Conservation (phyloP, 805 yeast genomes). For the Lipomyces yamadae region DNA sequence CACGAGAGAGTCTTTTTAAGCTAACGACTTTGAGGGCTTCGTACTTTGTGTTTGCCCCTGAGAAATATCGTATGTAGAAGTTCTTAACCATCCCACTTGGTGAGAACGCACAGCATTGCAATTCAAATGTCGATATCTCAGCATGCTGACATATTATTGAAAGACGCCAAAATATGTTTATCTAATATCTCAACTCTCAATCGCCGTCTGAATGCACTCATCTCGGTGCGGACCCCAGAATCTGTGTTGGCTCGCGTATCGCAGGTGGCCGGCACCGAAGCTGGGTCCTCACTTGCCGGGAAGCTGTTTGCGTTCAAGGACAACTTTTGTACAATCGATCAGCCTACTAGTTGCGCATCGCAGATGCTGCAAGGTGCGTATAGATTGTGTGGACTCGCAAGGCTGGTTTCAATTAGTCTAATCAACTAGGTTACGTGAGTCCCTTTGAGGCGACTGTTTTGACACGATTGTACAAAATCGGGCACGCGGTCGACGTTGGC, state of each 20-base stretch:
- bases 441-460: constrained; percentile 85
- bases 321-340: constrained; percentile 69
- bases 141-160: constrained; percentile 4
- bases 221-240: constrained; percentile 20
- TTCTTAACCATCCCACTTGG: too few species aligned
- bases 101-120: not conserved
- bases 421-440: constrained; percentile 55
- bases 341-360: constrained; percentile 83
- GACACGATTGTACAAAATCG: constrained; percentile 52
- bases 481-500: constrained; percentile 64
- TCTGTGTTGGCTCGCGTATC: constrained; percentile 14
- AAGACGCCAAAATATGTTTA: constrained; percentile 27
- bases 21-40: not conserved
- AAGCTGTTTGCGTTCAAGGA: constrained; percentile 68
- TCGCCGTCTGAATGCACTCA: constrained; percentile 28
- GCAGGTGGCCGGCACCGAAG: not conserved
- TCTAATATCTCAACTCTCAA: constrained; percentile 17
- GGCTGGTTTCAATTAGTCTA: not conserved
- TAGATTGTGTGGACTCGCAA: not conserved
- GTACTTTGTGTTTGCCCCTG: not conserved
- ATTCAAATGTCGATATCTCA: not conserved
- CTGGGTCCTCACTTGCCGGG: constrained; percentile 41
- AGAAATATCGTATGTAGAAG: not conserved
- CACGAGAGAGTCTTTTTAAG: too few species aligned
- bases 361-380: constrained; percentile 51